Conservation (phyloP, 73 alveolate genomes). For the Tetrahymena thermophila region DNA sequence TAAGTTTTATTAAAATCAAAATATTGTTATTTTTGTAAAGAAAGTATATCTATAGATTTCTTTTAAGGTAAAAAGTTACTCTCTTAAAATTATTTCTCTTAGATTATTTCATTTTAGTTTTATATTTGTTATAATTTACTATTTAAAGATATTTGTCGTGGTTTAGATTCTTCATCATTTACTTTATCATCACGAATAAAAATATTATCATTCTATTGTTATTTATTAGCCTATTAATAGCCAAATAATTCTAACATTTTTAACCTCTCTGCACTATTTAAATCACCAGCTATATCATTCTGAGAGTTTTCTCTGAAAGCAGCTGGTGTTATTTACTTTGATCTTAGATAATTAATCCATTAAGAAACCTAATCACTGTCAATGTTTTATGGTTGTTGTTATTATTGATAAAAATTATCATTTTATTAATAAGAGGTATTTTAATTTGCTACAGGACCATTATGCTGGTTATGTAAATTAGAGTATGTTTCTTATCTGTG, state of each 20-base stretch:
- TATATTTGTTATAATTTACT: background rate
- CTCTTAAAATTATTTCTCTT: background rate
- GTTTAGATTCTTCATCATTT: background rate
- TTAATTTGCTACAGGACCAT: background rate
- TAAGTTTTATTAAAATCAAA: background rate
- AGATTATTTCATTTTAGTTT: background rate
- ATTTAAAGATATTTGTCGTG: background rate
- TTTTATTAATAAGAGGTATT: background rate
- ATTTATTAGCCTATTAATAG: background rate
- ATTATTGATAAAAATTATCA: background rate
- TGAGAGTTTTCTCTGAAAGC: background rate
- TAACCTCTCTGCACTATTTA: background rate
- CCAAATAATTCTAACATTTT: background rate
- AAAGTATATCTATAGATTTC: background rate
- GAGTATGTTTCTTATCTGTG: background rate
- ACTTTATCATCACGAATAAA: background rate
- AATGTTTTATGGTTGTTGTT: background rate
- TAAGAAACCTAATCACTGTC: background rate
- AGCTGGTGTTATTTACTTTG: background rate
- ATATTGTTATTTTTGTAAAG: background rate
- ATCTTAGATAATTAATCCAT: background rate
- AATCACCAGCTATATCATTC: background rate
- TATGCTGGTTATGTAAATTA: background rate
- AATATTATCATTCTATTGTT: background rate
- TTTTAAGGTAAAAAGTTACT: background rate